Percentiles rank a stretch among this genome's conserved stretches.
Evolutionary conservation across 140 eudicot genomes (phyloP).

Genomic region (Oenanthe javanica): DNA sequence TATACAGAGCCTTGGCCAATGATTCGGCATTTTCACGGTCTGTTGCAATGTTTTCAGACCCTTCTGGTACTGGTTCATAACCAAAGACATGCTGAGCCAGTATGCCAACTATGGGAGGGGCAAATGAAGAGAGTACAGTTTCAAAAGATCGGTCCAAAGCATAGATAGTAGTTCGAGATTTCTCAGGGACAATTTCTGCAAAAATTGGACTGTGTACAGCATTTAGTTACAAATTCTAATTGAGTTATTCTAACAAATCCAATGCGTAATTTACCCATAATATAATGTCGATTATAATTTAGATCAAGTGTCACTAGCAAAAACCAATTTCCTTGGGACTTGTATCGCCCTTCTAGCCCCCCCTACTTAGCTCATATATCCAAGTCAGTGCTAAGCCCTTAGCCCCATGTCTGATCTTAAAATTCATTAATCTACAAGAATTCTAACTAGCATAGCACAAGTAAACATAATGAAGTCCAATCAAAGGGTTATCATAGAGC

Average conservation of each 20-base stretch:
- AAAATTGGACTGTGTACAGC: constrained; percentile 76
- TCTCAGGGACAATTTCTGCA: constrained; percentile 97
- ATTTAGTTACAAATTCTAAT: constrained; percentile 17
- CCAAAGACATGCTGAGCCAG: constrained; percentile 83
- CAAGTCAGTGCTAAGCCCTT: not conserved
- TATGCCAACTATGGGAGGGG: constrained; percentile 91
- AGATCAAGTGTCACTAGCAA: not conserved
- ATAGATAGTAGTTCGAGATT: constrained; percentile 74
- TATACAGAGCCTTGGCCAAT: constrained; percentile 76
- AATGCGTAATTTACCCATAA: not conserved
- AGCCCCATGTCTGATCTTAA: not conserved
- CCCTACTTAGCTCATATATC: not conserved
- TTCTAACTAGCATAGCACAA: not conserved
- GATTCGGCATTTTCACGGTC: constrained; percentile 73
- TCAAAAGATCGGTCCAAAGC: constrained; percentile 91
- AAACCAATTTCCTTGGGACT: not conserved
- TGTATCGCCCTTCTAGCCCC: too few species aligned
- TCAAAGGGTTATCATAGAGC: constrained; percentile 3
- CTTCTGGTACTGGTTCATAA: constrained; percentile 54
- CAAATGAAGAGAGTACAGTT: constrained; percentile 76
- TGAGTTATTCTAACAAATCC: not conserved
- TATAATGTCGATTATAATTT: not conserved
- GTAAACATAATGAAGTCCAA: not conserved
- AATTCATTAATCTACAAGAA: not conserved
- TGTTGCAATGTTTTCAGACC: constrained; percentile 50